Base-by-base conservation (phyloP, 371 early-diverging fungal species). In the Blyttiomyces sp. region DNA sequence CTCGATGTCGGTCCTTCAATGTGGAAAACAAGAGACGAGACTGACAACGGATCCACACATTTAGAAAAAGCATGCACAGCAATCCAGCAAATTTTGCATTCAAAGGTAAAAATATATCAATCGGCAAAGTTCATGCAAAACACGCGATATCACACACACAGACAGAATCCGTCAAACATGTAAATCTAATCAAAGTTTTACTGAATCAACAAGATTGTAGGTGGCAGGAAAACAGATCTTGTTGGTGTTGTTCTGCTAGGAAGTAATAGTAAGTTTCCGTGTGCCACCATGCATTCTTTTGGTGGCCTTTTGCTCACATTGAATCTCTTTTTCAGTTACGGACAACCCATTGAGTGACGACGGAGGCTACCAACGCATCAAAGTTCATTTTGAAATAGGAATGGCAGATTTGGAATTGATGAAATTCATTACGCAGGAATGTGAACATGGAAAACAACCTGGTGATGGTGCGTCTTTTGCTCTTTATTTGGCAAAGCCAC, bases 1-100 rank as follows among this genome's bases (percentile, higher is more conserved):
- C 58, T 88, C 28, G 86, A 88, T 63, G 78, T 83, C 1, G 60
- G 72, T 4, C 74, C 77, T 24, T 71, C 80, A 1, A 83, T 86
- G 75, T 58, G 67, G 79, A 64, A 68, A 35, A 44, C 58, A 17
- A 68, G 68, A 27, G 66, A 75, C 16, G 74, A 67, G 17, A 62
- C 63, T 4, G 59, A 46, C 23, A 50, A 71, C 6, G 61, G 66
- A 6, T n/a, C 7, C 26, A 66, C 72, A 13, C 71, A 66, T 16
- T 78, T 81, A 32, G 69, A 84, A 46, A 76, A 75, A 30, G 74
- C 82, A 3, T 67, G 71, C 19, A 44, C 68, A 1, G 69, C 77
- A n/a, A 51, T 88, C 39, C 55, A 65, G 19, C 63, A 67, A 55
- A 66, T 74, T 23, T 60, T 72, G 33, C 71, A 72, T 23, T 63